phyloP scores from a whole-genome alignment of 1,284 basidiomycete genomes.

The Marasmius sp. region DNA sequence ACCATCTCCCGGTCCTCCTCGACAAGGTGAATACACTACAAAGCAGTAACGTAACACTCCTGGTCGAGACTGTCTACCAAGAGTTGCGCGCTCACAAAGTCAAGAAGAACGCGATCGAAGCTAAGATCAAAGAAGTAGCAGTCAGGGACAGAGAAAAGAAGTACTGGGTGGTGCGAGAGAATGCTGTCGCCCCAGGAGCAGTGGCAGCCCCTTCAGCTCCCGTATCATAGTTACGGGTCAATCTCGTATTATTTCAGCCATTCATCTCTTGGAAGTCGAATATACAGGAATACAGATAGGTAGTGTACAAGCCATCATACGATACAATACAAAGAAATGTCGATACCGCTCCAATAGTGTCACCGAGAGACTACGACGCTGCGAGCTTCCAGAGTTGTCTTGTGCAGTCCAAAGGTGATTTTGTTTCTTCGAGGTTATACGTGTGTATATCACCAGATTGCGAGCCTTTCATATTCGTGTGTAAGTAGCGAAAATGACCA shows the following conservation, averaged over 20 bases:
- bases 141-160: constrained; percentile 71
- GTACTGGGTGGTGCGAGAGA: constrained; percentile 62
- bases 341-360: not conserved
- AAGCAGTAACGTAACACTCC: constrained; percentile 58
- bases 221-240: not conserved
- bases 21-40: constrained; percentile 55
- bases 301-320: too few species aligned
- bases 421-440: constrained; percentile 32
- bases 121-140: constrained; percentile 71
- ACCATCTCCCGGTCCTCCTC: constrained; percentile 57
- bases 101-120: constrained; percentile 80
- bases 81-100: constrained; percentile 65
- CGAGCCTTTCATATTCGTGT: constrained; percentile 38
- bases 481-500: not conserved
- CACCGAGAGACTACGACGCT: constrained; percentile 39
- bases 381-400: constrained; percentile 59
- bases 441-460: constrained; percentile 62
- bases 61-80: constrained; percentile 72
- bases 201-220: not conserved
- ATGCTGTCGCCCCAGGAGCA: not conserved
- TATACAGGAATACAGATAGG: not conserved
- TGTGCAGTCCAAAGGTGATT: constrained; percentile 35
- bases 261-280: not conserved
- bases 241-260: not conserved
- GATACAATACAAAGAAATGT: too few species aligned